Evolutionary conservation across 2,329 filamentous ascomycete species (phyloP).

Genomic region (Niveomyces coronatus): DNA sequence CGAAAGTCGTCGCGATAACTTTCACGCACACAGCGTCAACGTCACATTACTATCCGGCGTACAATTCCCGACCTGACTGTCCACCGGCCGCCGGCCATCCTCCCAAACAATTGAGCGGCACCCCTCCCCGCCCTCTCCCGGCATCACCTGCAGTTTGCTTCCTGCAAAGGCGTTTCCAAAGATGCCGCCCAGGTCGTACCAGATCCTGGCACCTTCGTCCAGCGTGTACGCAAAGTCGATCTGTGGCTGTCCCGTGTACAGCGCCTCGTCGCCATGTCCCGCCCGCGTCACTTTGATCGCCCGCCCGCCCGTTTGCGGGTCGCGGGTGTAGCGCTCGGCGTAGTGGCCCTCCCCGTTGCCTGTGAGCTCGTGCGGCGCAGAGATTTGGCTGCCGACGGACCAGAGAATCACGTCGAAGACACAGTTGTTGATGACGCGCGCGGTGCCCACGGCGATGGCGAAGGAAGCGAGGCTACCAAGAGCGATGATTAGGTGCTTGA

Average conservation of each 20-base stretch:
- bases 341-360: slow-evolving; percentile 17
- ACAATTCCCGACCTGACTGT: slow-evolving; percentile 29
- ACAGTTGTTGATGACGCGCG: slow-evolving; percentile 28
- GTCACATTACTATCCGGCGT: slow-evolving; percentile 21
- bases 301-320: slow-evolving; percentile 27
- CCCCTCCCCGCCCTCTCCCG: slow-evolving; percentile 14
- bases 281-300: slow-evolving; percentile 27
- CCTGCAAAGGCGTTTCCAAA: slow-evolving; percentile 30
- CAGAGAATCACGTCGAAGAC: slow-evolving; percentile 24
- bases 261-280: slow-evolving; percentile 24
- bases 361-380: slow-evolving; percentile 17
- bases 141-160: slow-evolving; percentile 21
- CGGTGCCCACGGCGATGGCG: slow-evolving; percentile 23
- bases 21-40: slow-evolving; percentile 24
- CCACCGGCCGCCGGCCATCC: slow-evolving; percentile 23
- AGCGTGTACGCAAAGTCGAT: slow-evolving; percentile 30
- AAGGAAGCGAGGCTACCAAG: slow-evolving; percentile 13
- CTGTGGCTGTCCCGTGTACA: slow-evolving; percentile 30
- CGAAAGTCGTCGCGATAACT: background rate
- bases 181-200: slow-evolving; percentile 30
- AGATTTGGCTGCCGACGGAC: slow-evolving; percentile 26
- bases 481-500: slow-evolving; percentile 9
- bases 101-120: slow-evolving; percentile 28
- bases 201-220: slow-evolving; percentile 21
- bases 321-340: slow-evolving; percentile 23